Base-by-base conservation (phyloP, 768 basidiomycete species). In the Russula brevipes region DNA sequence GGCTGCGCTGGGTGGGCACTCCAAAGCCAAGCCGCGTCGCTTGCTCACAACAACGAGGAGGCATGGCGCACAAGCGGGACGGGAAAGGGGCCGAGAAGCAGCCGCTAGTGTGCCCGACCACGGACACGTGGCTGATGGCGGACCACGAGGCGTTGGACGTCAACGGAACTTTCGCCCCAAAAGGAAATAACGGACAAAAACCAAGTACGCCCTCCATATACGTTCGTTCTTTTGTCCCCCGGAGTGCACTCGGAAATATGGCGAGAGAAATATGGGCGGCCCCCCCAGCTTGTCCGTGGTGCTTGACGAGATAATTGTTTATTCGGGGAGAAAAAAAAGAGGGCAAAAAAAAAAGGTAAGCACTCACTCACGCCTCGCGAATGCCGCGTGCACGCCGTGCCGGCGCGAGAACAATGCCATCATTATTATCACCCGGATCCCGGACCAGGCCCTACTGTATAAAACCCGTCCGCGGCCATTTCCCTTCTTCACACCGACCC, bases 101-200 rank as follows among this genome's bases (percentile, higher is more conserved):
- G 14, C 33, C 30, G 50, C 33, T 49, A 19, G 24, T 54, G 24
- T 24, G 47, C 39, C 9, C 19, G 49, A 33, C 39, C 54, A 17
- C 54, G 61, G 61, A 58, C 61, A 63, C 61, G 61, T 63, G 61
- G 61, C 17, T 63, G 61, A 63, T 63, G 60, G 49, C 12, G 1
- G n/a, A 35, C 31, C 61, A 63, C 61, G 57, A 58, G 61, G 61
- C 61, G 30, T 44, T 36, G 24, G 24, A 57, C 41, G 55, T 62
- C 54, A 61, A 57, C 41, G 42, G 30, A 7, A 24, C n/a, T 17
- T 11, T 3, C 46, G 12, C 24, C 24, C 58, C 7, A 33, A 61
- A 56, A 17, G 16, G 35, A 31, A 31, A 14, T 17, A 52, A 62
- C 19, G 30, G n/a, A 16, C 33, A 24, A 39, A 41, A 55, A 35